Conservation (phyloP, 192 early-diverging fungal species). For the Kappamyces sp. region DNA sequence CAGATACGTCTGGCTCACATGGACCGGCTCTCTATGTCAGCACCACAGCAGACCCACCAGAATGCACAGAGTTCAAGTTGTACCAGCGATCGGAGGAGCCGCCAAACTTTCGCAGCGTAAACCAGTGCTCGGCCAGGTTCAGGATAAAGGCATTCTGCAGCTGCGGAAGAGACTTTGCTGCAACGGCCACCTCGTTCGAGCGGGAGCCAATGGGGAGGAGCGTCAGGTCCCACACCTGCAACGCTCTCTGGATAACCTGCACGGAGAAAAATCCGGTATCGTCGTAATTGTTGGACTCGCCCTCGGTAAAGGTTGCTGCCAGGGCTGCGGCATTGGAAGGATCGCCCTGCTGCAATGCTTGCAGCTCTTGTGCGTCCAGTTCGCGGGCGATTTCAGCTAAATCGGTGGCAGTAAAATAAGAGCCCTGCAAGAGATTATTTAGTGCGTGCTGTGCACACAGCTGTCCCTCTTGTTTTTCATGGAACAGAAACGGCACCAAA, state of each 20-base stretch:
- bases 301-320: slow-evolving; percentile 15
- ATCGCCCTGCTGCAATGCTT: background rate
- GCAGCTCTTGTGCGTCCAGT: slow-evolving; percentile 56
- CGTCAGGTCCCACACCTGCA: slow-evolving; percentile 52
- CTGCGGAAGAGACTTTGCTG: slow-evolving; percentile 1
- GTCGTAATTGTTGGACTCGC: slow-evolving; percentile 40
- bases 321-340: slow-evolving; percentile 27
- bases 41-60: too few relatives aligned
- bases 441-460: slow-evolving; percentile 78
- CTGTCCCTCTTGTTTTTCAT: slow-evolving; percentile 64
- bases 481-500: too few relatives aligned
- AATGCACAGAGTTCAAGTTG: slow-evolving; percentile 60
- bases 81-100: slow-evolving; percentile 62
- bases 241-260: slow-evolving; percentile 53
- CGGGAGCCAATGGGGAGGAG: slow-evolving; percentile 50
- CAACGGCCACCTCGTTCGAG: slow-evolving; percentile 18
- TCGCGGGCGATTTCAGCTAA: slow-evolving; percentile 61
- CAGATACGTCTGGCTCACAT: slow-evolving; percentile 67
- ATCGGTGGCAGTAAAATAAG: slow-evolving; percentile 72
- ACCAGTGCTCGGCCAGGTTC: slow-evolving; percentile 57
- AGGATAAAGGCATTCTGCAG: slow-evolving; percentile 63
- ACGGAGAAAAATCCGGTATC: slow-evolving; percentile 67
- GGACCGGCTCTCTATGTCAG: slow-evolving; percentile 27
- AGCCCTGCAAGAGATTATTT: slow-evolving; percentile 65
- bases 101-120: slow-evolving; percentile 65